phyloP scores from a whole-genome alignment of 169 alveolate species.

The Eimeria necatrix region DNA sequence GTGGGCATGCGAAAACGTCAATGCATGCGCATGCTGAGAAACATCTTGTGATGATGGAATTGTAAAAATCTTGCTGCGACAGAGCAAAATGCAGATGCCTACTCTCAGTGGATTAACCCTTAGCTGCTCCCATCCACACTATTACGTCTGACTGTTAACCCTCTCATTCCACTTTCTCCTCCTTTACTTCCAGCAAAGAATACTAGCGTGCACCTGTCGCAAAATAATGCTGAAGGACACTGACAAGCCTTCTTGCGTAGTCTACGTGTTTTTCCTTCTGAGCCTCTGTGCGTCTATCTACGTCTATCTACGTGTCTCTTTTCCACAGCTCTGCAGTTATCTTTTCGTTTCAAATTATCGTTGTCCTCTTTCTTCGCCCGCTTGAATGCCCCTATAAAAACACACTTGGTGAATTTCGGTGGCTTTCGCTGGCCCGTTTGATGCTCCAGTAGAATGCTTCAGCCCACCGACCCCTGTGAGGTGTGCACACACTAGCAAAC shows the following conservation, averaged over 20 bases:
- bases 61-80: conserved; percentile 63
- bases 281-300: too few species aligned
- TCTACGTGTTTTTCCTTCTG: too few species aligned
- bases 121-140: background rate
- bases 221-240: too few species aligned
- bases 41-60: conserved; percentile 42
- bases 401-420: conserved; percentile 64
- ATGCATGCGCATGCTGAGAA: conserved; percentile 56
- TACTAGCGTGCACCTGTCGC: too few species aligned
- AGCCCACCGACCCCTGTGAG: conserved; percentile 60
- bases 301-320: too few species aligned
- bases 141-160: too few species aligned
- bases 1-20: conserved; percentile 62
- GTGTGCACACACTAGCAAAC: background rate
- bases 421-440: conserved; percentile 29
- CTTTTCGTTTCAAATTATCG: too few species aligned
- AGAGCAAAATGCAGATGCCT: background rate
- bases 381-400: background rate
- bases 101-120: background rate
- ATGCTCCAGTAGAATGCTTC: conserved; percentile 10
- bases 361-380: too few species aligned
- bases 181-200: too few species aligned
- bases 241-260: too few species aligned
- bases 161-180: too few species aligned
- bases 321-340: too few species aligned